These are phyloP conservation scores for Ogataea ramenticola DNA, from an alignment of 805 yeast species.

Conservation along the genomic window DNA sequence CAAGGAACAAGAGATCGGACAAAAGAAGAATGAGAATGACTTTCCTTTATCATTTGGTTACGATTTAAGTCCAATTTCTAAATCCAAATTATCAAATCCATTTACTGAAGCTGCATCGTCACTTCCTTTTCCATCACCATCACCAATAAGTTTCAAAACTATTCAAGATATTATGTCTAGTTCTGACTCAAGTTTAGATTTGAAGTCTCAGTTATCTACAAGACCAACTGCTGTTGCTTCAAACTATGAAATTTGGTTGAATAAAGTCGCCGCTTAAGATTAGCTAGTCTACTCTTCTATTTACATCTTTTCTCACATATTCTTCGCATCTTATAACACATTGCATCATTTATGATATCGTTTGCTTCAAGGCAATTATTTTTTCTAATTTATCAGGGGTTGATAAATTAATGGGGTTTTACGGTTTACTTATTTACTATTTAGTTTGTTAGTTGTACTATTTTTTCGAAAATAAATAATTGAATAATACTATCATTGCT, in stretches of 20 bases:
- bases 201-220: background rate
- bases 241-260: background rate
- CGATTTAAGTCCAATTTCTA: background rate
- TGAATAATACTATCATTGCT: too few relatives aligned
- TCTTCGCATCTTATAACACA: background rate
- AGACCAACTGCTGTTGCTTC: background rate
- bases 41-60: background rate
- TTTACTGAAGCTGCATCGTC: background rate
- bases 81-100: too few relatives aligned
- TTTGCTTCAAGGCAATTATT: background rate
- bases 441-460: too few relatives aligned
- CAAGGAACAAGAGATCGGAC: background rate
- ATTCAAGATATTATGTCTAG: background rate
- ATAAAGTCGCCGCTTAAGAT: background rate
- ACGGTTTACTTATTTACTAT: too few relatives aligned
- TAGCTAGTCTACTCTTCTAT: too few relatives aligned
- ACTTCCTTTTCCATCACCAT: background rate
- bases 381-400: too few relatives aligned
- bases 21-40: too few relatives aligned
- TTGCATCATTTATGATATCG: background rate
- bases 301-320: too few relatives aligned
- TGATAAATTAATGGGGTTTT: too few relatives aligned
- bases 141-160: background rate
- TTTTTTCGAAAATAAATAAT: too few relatives aligned
- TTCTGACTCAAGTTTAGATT: background rate